Conservation (phyloP, 768 basidiomycete genomes). For the Lactifluus piperatus region DNA sequence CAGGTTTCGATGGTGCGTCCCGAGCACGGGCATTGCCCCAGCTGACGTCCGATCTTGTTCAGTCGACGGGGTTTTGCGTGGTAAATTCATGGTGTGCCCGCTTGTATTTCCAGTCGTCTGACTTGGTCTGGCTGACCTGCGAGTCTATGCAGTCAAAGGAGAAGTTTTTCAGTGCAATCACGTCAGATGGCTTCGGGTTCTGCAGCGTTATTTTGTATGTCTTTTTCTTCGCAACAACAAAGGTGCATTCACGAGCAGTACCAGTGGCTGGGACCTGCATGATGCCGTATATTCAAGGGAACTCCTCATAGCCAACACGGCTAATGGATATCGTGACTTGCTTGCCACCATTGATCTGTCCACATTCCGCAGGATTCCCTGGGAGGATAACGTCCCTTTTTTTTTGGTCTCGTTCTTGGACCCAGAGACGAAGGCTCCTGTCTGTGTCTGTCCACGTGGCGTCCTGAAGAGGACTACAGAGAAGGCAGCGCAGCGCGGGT, state of each 20-base stretch:
- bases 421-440: slow-evolving; percentile 69
- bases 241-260: slow-evolving; percentile 6
- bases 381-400: slow-evolving; percentile 88
- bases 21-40: not conserved
- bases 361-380: slow-evolving; percentile 81
- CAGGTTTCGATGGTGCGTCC: slow-evolving; percentile 60
- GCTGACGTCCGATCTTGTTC: slow-evolving; percentile 1
- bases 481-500: slow-evolving; percentile 38
- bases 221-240: not conserved
- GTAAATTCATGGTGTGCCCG: slow-evolving; percentile 77
- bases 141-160: slow-evolving; percentile 57
- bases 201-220: slow-evolving; percentile 87
- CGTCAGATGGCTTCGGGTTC: slow-evolving; percentile 83
- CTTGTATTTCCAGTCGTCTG: not conserved
- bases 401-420: slow-evolving; percentile 89
- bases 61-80: slow-evolving; percentile 92
- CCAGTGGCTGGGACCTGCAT: slow-evolving; percentile 88
- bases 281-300: slow-evolving; percentile 80
- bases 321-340: slow-evolving; percentile 89
- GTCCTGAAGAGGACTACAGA: slow-evolving; percentile 53
- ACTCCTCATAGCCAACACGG: slow-evolving; percentile 81
- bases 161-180: slow-evolving; percentile 79
- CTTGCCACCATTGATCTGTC: slow-evolving; percentile 80
- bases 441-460: slow-evolving; percentile 84
- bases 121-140: slow-evolving; percentile 12